Evolutionary conservation across 768 basidiomycete genomes (phyloP).

Genomic region (Neoboletus brunneissimus): DNA sequence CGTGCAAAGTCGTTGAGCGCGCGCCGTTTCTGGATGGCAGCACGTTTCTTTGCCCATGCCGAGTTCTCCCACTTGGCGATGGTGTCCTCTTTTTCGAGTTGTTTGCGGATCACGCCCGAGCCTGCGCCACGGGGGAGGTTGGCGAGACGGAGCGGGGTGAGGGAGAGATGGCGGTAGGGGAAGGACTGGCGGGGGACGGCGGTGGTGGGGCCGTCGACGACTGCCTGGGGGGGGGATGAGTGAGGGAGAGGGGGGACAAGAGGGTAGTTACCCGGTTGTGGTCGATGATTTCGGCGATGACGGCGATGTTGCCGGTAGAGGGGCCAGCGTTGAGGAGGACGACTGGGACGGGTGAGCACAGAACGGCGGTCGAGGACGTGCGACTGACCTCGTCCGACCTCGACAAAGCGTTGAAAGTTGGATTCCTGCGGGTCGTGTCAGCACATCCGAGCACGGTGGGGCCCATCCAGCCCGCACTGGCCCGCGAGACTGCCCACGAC

Average conservation of each 20-base stretch:
- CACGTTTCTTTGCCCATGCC: constrained; percentile 85
- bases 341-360: constrained; percentile 39
- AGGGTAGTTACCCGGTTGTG: constrained; percentile 78
- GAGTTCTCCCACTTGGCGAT: constrained; percentile 88
- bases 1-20: constrained; percentile 87
- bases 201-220: constrained; percentile 92
- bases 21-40: constrained; percentile 69
- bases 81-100: constrained; percentile 80
- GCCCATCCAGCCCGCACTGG: constrained; percentile 14
- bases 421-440: constrained; percentile 51
- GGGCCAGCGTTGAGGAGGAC: constrained; percentile 93
- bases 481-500: rapidly evolving
- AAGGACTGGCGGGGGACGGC: constrained; percentile 89
- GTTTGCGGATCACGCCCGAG: constrained; percentile 77
- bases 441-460: constrained; percentile 7
- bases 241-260: background rate
- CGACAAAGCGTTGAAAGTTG: constrained; percentile 95
- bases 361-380: background rate
- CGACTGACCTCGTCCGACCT: constrained; percentile 85
- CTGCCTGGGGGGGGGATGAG: constrained; percentile 55
- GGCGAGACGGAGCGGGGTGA: constrained; percentile 81
- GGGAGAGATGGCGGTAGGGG: constrained; percentile 88
- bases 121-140: constrained; percentile 87
- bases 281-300: constrained; percentile 97
- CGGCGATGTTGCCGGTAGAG: constrained; percentile 83